Evolutionary conservation across 2,329 filamentous ascomycete species (phyloP).

Genomic region (Lachnellula occidentalis): DNA sequence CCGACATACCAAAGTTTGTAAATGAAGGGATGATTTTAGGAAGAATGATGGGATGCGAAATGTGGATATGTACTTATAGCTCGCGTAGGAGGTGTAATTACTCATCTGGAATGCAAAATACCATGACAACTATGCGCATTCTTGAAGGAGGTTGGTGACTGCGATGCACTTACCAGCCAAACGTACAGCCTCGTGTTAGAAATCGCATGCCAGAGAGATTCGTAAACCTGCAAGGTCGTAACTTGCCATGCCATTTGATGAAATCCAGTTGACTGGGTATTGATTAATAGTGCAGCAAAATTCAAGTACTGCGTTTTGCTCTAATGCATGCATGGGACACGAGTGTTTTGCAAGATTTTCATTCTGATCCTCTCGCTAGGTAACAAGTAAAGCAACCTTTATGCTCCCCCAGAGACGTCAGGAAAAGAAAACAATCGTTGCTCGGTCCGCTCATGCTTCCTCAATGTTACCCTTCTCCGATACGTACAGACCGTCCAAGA

Average conservation of each 20-base stretch:
- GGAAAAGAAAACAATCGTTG: conserved; percentile 16
- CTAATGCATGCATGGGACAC: background rate
- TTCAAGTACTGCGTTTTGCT: too few species aligned
- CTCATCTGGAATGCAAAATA: background rate
- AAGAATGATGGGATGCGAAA: background rate
- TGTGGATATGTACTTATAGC: background rate
- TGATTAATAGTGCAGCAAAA: too few species aligned
- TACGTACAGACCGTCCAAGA: conserved; percentile 99
- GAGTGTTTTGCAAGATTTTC: conserved; percentile 27
- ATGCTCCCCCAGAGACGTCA: conserved; percentile 26
- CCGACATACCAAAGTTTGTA: background rate
- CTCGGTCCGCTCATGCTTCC: conserved; percentile 38
- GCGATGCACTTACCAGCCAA: background rate
- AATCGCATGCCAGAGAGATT: background rate
- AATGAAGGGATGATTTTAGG: background rate
- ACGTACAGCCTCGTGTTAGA: background rate
- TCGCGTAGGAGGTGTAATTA: background rate
- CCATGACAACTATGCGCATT: background rate
- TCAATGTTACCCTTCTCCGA: conserved; percentile 96
- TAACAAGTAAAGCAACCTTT: conserved; percentile 30
- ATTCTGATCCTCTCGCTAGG: conserved; percentile 30
- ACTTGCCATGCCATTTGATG: background rate
- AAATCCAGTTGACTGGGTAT: too few species aligned
- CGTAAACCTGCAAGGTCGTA: background rate
- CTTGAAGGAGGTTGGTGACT: background rate